Base-by-base conservation (phyloP, 176 grass and related monocot species). In the Triticum timopheevii region DNA sequence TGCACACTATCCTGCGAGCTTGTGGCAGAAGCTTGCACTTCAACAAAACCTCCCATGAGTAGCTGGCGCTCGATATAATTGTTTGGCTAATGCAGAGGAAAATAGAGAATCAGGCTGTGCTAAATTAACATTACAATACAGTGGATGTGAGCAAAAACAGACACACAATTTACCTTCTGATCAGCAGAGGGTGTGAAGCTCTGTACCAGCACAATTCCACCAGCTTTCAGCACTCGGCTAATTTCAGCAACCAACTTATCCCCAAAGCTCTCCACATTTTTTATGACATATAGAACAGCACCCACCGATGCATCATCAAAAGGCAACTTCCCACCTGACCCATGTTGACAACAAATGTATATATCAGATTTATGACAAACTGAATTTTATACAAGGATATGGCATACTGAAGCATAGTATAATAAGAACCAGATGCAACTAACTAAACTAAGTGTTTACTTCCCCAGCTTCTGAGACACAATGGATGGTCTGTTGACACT, bases 11-110 rank as follows among this genome's bases (percentile, higher is more conserved):
- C 82, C 31, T 82, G 77, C 0, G 74, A 78, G 77, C 81, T 93
- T 69, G 82, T 49, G 23, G 87, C 87, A 47, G 90, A 59, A 42
- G 92, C 59, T 89, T 93, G 92, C 79, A 99, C 87, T 54, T 94
- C 89, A 72, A 92, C 66, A 76, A 96, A 89, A 83, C 94, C 94
- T 11, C 90, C 89, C 56, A 97, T 86, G 75, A 97, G 85, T 64
- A 99, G 82, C 84, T 94, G 96, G 71, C 87, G 92, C 83, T 99
- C 87, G 4, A 99, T 63, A 25, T 69, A 77, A 30, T 90, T 85
- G 69, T 74, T 94, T 11, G 87, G 77, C 94, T 99, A 13, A 84
- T 66, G 65, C 64, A 74, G 4, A 84, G 11, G 45, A 63, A 83
- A 80, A 34, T 25, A 44, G 73, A 54, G 35, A 61, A 71, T 63